Percentiles rank a stretch among this genome's conserved stretches.
Conservation (phyloP, 495 filamentous ascomycete genomes). For the Penicillium flavigenum region DNA sequence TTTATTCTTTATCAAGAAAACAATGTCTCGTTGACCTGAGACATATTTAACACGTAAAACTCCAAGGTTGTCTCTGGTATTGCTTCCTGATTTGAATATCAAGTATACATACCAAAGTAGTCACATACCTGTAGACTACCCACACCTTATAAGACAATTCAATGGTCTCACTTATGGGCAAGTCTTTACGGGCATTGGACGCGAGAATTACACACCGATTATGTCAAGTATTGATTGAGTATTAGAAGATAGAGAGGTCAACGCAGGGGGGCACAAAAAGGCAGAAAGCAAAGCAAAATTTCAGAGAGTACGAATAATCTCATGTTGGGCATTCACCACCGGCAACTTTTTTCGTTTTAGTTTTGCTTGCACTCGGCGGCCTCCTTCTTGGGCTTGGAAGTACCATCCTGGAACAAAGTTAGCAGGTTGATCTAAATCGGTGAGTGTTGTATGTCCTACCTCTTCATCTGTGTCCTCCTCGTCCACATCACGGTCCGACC, state of each 20-base stretch:
- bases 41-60: background rate
- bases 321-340: constrained; percentile 21
- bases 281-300: constrained; percentile 35
- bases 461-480: constrained; percentile 87
- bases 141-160: background rate
- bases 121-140: background rate
- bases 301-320: constrained; percentile 29
- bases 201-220: constrained; percentile 29
- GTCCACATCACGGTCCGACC: constrained; percentile 48
- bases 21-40: background rate
- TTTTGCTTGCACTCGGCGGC: constrained; percentile 99
- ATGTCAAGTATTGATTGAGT: constrained; percentile 33
- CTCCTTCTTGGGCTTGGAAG: constrained; percentile 96
- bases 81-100: background rate
- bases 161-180: background rate
- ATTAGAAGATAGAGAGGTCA: constrained; percentile 34
- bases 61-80: background rate
- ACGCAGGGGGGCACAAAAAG: constrained; percentile 32
- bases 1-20: background rate
- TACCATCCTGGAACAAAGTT: constrained; percentile 69
- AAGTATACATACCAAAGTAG: too few species aligned
- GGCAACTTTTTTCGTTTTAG: constrained; percentile 45
- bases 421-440: constrained; percentile 22
- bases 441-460: constrained; percentile 52
- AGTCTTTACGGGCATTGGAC: constrained; percentile 1